Percentiles rank a stretch among this genome's conserved stretches.
phyloP scores from a whole-genome alignment of 2,329 filamentous ascomycete genomes.

The Ascochyta pisi region DNA sequence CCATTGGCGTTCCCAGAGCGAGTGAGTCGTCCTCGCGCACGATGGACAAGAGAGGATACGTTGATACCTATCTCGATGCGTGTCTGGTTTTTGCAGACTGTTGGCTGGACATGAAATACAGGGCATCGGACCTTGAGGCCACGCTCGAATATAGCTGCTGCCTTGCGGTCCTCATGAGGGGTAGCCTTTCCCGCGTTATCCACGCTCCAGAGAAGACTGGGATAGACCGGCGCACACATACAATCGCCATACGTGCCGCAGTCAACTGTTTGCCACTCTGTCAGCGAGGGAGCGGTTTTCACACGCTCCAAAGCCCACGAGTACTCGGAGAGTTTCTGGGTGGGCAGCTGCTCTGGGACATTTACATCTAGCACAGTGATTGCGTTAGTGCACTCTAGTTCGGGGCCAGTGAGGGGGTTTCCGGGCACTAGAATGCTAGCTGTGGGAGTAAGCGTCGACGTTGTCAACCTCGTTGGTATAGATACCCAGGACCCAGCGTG shows the following conservation, averaged over 20 bases:
- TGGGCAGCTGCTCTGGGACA: constrained; percentile 9
- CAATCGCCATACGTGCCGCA: constrained; percentile 13
- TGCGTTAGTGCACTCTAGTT: constrained; percentile 25
- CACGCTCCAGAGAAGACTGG: constrained; percentile 37
- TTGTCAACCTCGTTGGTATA: constrained; percentile 8
- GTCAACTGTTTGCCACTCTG: constrained; percentile 28
- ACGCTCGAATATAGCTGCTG: constrained; percentile 60
- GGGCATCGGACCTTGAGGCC: constrained; percentile 56
- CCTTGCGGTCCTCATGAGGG: constrained; percentile 48
- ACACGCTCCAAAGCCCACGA: constrained; percentile 33
- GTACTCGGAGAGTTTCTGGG: constrained; percentile 18
- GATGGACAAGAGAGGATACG: constrained; percentile 52
- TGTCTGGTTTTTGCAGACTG: constrained; percentile 28
- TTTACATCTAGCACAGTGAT: constrained; percentile 32
- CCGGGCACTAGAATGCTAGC: constrained; percentile 9
- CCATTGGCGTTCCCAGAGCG: background rate
- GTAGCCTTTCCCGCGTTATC: constrained; percentile 24
- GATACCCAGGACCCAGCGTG: constrained; percentile 21
- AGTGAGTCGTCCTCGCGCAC: constrained; percentile 48
- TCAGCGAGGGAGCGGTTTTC: constrained; percentile 23
- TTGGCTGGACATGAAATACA: constrained; percentile 28
- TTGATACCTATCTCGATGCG: constrained; percentile 54
- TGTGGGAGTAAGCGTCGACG: constrained; percentile 1
- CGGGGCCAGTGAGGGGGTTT: background rate
- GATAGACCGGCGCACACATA: constrained; percentile 34